Conservation (phyloP, 768 basidiomycete species). For the Mycena metata region DNA sequence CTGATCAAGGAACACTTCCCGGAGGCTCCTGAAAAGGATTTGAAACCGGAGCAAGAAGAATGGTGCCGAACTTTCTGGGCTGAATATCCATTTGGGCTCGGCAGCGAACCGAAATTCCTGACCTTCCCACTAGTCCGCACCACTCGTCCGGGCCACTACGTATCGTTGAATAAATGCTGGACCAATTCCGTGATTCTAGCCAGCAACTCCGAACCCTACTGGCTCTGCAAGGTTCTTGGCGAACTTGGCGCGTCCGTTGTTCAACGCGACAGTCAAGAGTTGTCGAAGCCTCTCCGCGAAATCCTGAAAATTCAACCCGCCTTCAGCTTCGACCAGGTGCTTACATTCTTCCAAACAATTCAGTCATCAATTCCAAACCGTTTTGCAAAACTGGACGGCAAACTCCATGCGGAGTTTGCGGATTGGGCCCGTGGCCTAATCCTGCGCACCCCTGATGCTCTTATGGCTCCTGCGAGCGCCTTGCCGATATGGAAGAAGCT, state of each 20-base stretch:
- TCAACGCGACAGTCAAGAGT: constrained; percentile 29
- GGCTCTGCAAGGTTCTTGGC: constrained; percentile 38
- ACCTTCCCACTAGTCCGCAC: constrained; percentile 54
- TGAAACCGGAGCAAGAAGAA: constrained; percentile 25
- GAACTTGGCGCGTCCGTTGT: constrained; percentile 46
- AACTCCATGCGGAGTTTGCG: constrained; percentile 43
- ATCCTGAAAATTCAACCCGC: constrained; percentile 37
- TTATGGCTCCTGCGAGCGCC: constrained; percentile 38
- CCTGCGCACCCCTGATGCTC: constrained; percentile 21
- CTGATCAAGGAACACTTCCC: constrained; percentile 38
- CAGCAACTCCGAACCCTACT: constrained; percentile 27
- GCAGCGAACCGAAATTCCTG: constrained; percentile 35
- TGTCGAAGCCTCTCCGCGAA: constrained; percentile 39
- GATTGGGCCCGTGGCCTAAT: constrained; percentile 48
- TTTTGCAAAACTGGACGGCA: constrained; percentile 41
- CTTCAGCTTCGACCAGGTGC: constrained; percentile 39
- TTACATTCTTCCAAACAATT: constrained; percentile 34
- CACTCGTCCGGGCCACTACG: constrained; percentile 40
- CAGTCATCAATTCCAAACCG: constrained; percentile 24
- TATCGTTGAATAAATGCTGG: constrained; percentile 50
- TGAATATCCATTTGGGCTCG: constrained; percentile 31
- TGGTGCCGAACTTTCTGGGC: constrained; percentile 55
- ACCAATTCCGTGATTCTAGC: constrained; percentile 44
- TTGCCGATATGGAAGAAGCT: constrained; percentile 53
- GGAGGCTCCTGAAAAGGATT: constrained; percentile 11